Evolutionary conservation across 805 yeast genomes (phyloP), one percentile per base, ranked within the genome.

Genomic region (Metschnikowia orientalis): DNA sequence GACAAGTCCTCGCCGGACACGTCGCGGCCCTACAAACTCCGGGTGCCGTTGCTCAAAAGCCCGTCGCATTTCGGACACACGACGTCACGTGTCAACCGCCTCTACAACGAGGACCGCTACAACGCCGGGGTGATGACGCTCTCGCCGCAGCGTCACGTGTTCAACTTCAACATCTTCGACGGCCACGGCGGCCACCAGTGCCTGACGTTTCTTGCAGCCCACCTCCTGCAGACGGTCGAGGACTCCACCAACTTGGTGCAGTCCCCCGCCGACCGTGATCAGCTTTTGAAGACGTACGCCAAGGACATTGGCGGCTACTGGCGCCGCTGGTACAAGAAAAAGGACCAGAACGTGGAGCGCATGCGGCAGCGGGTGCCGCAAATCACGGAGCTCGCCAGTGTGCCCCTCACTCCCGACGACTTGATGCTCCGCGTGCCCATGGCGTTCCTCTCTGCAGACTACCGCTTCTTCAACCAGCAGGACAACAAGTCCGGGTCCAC

Each of bases 101-200:
- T 71, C 22, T 72, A 73, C 49, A 92, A 90, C 56, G 97, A 90
- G 56, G 98, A 90, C 59, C 65, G 76, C 27, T 82, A 75, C 56
- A 73, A 75, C 32, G 85, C 88, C 13, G 74, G 75, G 17, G 74
- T 85, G 32, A 49, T 86, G 23, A 59, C 65, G 14, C 22, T 62
- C 8, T 34, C 45, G 8, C 41, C 34, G 17, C 40, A 45, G 15
- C 17, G 19, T 4, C 47, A 50, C 8, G 50, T 61, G 12, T 83
- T 90, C 60, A 77, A 75, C 44, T 79, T 85, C 48, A 75, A 77
- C 28, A 71, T 92, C 2, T 88, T 84, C 56, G 98, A 92, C 59
- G 98, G 98, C 7, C 98, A 92, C 59, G 98, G 97, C 6, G 95
- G 95, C 14, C 69, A 67, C 15, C 79, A 79, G 34, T 85, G 95